These are phyloP conservation scores for Pythium dissimile DNA, from an alignment of 352 stramenopile genomes.

Conservation along the genomic window DNA sequence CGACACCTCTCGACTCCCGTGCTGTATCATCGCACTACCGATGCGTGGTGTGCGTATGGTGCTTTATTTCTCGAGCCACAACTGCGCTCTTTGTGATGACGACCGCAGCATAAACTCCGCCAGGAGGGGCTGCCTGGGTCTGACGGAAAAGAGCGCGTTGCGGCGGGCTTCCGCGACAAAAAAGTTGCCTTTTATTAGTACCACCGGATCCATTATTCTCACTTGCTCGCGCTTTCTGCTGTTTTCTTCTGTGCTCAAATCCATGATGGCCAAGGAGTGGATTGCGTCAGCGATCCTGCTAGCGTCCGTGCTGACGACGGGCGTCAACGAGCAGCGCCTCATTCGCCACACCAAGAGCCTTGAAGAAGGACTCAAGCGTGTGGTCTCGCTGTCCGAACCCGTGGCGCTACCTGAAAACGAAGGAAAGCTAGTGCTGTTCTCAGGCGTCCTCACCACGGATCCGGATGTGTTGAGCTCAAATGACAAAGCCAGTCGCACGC, in stretches of 20 bases:
- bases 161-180: no score
- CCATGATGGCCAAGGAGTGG: constrained; percentile 33
- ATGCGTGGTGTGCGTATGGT: not conserved
- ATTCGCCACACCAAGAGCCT: constrained; percentile 43
- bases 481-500: constrained; percentile 16
- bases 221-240: not conserved
- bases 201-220: not conserved
- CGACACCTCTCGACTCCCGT: not conserved
- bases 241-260: not conserved
- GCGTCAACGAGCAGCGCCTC: constrained; percentile 50
- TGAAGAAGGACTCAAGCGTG: constrained; percentile 39
- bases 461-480: constrained; percentile 11
- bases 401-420: constrained; percentile 15
- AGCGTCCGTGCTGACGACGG: constrained; percentile 44
- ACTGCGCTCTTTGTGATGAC: constrained; percentile 34
- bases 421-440: constrained; percentile 26
- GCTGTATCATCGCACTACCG: not conserved
- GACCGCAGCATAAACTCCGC: constrained; percentile 33
- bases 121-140: constrained; percentile 23
- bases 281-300: constrained; percentile 51
- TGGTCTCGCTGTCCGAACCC: constrained; percentile 19
- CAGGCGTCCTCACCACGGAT: constrained; percentile 38
- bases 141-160: constrained; percentile 24
- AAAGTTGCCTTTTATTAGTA: constrained; percentile 8
- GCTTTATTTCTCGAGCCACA: not conserved